Evolutionary conservation across 2,329 filamentous ascomycete species (phyloP).

Genomic region (Pseudogymnoascus sp.): DNA sequence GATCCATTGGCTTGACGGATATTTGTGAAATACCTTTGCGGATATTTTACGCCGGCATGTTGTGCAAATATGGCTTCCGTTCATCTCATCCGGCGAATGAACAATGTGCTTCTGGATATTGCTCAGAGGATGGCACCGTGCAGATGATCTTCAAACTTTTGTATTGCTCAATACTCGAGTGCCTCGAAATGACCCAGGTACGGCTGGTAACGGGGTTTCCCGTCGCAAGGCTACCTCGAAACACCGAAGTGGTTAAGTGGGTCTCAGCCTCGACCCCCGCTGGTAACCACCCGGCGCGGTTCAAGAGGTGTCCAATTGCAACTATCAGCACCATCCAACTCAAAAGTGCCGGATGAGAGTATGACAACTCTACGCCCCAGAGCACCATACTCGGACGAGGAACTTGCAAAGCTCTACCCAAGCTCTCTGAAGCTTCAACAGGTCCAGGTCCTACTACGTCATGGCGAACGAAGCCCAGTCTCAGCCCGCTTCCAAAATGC

Average conservation of each 20-base stretch:
- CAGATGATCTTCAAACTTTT: constrained; percentile 1
- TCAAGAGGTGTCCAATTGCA: neutral
- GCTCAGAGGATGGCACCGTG: neutral
- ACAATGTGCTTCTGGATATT: neutral
- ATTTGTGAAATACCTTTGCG: constrained; percentile 12
- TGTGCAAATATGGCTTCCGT: constrained; percentile 22
- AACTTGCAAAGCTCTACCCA: constrained; percentile 77
- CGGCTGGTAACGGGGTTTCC: neutral
- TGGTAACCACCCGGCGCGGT: neutral
- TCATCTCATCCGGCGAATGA: constrained; percentile 18
- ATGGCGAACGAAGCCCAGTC: constrained; percentile 77
- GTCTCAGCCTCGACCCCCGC: neutral
- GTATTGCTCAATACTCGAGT: neutral
- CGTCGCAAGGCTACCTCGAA: neutral
- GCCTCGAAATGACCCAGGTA: neutral
- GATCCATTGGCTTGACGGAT: constrained; percentile 16
- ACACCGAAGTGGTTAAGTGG: neutral
- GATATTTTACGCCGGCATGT: constrained; percentile 22
- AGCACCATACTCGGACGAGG: constrained; percentile 67
- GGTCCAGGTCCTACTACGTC: constrained; percentile 78
- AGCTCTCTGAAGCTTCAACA: constrained; percentile 70
- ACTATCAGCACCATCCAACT: neutral
- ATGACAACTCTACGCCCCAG: constrained; percentile 78
- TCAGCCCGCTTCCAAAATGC: constrained; percentile 79
- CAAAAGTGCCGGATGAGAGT: neutral